Percentiles rank a stretch among this genome's conserved stretches.
Evolutionary conservation across 2,329 filamentous ascomycete species (phyloP).

Genomic region (Aureobasidium sp.): DNA sequence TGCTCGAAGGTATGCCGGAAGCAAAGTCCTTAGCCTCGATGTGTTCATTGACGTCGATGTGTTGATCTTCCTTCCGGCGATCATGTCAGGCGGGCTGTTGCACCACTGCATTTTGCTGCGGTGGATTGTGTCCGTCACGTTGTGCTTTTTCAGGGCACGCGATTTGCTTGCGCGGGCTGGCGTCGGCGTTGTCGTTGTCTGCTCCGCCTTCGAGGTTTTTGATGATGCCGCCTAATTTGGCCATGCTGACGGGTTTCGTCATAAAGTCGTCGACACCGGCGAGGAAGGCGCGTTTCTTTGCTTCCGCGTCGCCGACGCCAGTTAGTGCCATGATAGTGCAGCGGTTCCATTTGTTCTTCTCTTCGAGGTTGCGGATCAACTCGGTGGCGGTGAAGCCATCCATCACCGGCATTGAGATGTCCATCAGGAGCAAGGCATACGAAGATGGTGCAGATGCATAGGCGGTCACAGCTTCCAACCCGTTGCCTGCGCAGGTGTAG

Average conservation of each 20-base stretch:
- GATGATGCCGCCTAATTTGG: conserved; percentile 20
- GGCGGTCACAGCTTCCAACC: conserved; percentile 40
- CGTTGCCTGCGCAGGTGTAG: conserved; percentile 34
- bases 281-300: conserved; percentile 22
- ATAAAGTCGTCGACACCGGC: conserved; percentile 27
- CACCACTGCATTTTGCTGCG: neutral
- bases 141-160: neutral
- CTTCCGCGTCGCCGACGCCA: conserved; percentile 26
- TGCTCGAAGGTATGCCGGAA: neutral
- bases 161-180: neutral
- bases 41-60: neutral
- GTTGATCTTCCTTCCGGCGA: neutral
- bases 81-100: neutral
- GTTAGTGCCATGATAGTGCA: conserved; percentile 27
- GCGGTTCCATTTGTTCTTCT: conserved; percentile 16
- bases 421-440: conserved; percentile 46
- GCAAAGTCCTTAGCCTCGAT: neutral
- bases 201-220: neutral
- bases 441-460: conserved; percentile 29
- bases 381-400: conserved; percentile 27
- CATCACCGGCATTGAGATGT: conserved; percentile 32
- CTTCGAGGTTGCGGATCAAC: conserved; percentile 26
- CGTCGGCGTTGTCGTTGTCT: neutral
- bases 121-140: neutral
- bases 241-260: conserved; percentile 30